A percentile compares a stretch with the other conserved stretches of the same genome.
Conservation (phyloP, 768 basidiomycete genomes). For the Auricularia sp. region DNA sequence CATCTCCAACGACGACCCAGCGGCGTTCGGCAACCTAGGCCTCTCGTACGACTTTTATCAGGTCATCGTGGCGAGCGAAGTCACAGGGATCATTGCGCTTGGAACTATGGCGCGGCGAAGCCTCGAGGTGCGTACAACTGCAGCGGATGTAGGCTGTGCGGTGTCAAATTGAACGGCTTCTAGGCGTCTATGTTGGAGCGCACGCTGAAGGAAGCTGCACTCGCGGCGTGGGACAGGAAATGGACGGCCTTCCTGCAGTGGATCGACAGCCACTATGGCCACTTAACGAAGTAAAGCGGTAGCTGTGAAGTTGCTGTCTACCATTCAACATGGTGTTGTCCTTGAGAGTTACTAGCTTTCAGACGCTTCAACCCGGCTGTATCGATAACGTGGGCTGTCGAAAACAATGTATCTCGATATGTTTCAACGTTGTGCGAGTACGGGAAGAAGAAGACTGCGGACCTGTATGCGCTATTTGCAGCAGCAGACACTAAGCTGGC, state of each 20-base stretch:
- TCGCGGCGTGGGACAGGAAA: slow-evolving; percentile 35
- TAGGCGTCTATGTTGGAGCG: slow-evolving; percentile 45
- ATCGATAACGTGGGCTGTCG: too few species aligned
- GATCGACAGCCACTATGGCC: slow-evolving; percentile 9
- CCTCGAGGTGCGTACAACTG: slow-evolving; percentile 34
- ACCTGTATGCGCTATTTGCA: too few species aligned
- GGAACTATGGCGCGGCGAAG: slow-evolving; percentile 58
- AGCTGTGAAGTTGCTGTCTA: too few species aligned
- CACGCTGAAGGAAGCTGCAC: slow-evolving; percentile 36
- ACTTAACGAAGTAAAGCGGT: not conserved
- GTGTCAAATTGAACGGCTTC: not conserved
- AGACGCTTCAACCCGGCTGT: too few species aligned
- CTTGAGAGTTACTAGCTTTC: too few species aligned
- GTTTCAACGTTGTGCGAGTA: too few species aligned
- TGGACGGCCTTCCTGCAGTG: slow-evolving; percentile 40
- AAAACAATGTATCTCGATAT: too few species aligned
- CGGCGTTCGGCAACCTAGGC: slow-evolving; percentile 69
- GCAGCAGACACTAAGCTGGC: too few species aligned
- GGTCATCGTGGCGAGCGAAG: slow-evolving; percentile 60
- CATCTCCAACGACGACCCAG: slow-evolving; percentile 66
- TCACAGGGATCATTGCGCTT: slow-evolving; percentile 54
- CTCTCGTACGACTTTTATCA: slow-evolving; percentile 74
- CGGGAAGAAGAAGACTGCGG: too few species aligned
- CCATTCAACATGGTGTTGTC: too few species aligned
- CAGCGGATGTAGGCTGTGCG: not conserved